phyloP scores from a whole-genome alignment of 164 flowering plant species.

The Piper longum region DNA sequence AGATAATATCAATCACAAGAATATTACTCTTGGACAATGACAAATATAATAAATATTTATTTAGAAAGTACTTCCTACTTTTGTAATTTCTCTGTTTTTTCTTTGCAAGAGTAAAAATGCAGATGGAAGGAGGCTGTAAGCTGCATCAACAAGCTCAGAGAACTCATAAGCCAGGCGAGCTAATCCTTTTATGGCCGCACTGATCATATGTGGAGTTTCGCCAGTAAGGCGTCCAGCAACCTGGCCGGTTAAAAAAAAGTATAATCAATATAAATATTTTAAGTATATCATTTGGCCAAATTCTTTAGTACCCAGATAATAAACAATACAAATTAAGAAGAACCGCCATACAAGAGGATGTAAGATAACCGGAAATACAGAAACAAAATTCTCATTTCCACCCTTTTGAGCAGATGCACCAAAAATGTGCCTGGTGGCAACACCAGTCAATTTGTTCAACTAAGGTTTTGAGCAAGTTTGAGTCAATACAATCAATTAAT shows the following conservation, averaged over 20 bases:
- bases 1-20: too few species aligned
- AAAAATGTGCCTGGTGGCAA: too few species aligned
- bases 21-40: too few species aligned
- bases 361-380: too few species aligned
- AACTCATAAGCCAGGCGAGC: slow-evolving; percentile 99
- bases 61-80: slow-evolving; percentile 26
- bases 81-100: slow-evolving; percentile 74
- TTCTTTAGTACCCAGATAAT: too few species aligned
- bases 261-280: not conserved
- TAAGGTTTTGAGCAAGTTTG: too few species aligned
- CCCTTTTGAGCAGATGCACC: too few species aligned
- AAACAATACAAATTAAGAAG: too few species aligned
- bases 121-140: slow-evolving; percentile 66
- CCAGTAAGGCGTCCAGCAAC: slow-evolving; percentile 88
- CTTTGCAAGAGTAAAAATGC: slow-evolving; percentile 65
- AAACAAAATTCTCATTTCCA: too few species aligned
- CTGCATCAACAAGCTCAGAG: slow-evolving; percentile 64
- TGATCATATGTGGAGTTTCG: slow-evolving; percentile 91
- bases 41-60: too few species aligned
- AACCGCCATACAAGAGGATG: slow-evolving; percentile 7
- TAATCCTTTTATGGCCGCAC: slow-evolving; percentile 88
- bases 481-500: too few species aligned
- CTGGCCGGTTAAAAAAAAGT: slow-evolving; percentile 15
- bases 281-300: not conserved
- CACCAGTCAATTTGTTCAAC: too few species aligned